Conservation (phyloP, 2,329 filamentous ascomycete genomes). For the Cordyceps javanica region DNA sequence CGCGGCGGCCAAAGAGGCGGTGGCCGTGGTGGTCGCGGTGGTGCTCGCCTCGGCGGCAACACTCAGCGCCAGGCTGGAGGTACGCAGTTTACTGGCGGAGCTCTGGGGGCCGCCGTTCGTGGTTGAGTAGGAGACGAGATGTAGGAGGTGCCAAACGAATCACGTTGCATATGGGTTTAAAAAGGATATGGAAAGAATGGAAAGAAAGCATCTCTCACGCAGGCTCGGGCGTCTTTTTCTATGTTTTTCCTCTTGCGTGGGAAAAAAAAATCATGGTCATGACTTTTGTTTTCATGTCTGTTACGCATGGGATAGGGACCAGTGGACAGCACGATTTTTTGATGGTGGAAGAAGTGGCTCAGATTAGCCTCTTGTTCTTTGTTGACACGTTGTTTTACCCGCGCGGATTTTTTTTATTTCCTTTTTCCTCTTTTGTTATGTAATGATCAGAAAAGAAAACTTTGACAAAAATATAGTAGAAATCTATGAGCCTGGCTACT, state of each 20-base stretch:
- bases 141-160: constrained; percentile 1
- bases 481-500: too few species aligned
- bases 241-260: neutral
- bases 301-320: neutral
- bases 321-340: constrained; percentile 7
- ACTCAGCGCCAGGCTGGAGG: constrained; percentile 62
- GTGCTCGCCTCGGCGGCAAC: constrained; percentile 51
- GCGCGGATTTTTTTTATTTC: neutral
- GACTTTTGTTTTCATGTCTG: constrained; percentile 10
- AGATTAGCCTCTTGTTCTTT: neutral
- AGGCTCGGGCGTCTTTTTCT: constrained; percentile 11
- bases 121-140: constrained; percentile 33
- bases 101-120: constrained; percentile 62
- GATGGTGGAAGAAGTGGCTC: neutral
- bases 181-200: constrained; percentile 3
- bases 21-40: constrained; percentile 55
- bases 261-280: neutral
- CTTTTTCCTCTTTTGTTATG: constrained; percentile 3
- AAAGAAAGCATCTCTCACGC: constrained; percentile 8
- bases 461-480: constrained; percentile 1
- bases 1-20: constrained; percentile 61
- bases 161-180: constrained; percentile 10
- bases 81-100: constrained; percentile 76
- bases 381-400: neutral
- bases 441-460: constrained; percentile 12